phyloP scores from a whole-genome alignment of 306 rosid genomes.

The Cucurbita ficifolia region DNA sequence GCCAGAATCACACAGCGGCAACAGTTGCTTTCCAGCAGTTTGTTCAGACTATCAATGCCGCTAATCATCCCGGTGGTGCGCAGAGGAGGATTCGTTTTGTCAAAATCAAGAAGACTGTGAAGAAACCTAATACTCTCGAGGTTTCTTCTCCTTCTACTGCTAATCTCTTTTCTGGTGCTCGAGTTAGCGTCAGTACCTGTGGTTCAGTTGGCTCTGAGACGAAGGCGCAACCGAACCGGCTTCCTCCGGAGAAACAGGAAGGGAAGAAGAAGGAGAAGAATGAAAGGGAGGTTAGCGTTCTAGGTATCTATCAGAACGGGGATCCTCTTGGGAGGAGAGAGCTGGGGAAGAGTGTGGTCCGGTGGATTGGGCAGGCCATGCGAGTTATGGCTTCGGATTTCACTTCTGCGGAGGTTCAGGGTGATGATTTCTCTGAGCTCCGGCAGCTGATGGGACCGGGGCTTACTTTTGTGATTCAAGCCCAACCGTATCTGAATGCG shows the following conservation, averaged over 20 bases:
- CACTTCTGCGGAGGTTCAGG: slow-evolving; percentile 37
- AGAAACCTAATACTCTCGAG: background rate
- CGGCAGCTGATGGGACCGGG: slow-evolving; percentile 50
- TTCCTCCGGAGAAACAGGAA: background rate
- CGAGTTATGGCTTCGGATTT: slow-evolving; percentile 54
- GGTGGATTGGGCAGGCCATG: slow-evolving; percentile 59
- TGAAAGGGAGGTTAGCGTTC: background rate
- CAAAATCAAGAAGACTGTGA: background rate
- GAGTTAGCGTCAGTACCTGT: background rate
- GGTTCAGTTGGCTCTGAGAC: background rate
- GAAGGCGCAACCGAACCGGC: background rate
- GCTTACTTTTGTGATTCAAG: slow-evolving; percentile 47
- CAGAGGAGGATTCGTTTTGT: background rate
- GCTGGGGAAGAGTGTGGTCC: slow-evolving; percentile 48
- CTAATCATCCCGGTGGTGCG: background rate
- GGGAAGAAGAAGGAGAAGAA: background rate
- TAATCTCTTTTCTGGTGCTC: background rate
- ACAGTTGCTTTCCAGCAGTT: slow-evolving; percentile 4
- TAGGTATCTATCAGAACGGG: slow-evolving; percentile 25
- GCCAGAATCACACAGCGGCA: slow-evolving; percentile 2
- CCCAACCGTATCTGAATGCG: slow-evolving; percentile 59
- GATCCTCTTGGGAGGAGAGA: slow-evolving; percentile 62
- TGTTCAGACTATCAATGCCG: background rate
- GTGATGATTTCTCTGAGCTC: slow-evolving; percentile 40
- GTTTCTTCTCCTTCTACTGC: background rate